Evolutionary conservation across 2,329 filamentous ascomycete species (phyloP), one percentile per base, ranked within the genome.

Genomic region (Alternaria longipes): DNA sequence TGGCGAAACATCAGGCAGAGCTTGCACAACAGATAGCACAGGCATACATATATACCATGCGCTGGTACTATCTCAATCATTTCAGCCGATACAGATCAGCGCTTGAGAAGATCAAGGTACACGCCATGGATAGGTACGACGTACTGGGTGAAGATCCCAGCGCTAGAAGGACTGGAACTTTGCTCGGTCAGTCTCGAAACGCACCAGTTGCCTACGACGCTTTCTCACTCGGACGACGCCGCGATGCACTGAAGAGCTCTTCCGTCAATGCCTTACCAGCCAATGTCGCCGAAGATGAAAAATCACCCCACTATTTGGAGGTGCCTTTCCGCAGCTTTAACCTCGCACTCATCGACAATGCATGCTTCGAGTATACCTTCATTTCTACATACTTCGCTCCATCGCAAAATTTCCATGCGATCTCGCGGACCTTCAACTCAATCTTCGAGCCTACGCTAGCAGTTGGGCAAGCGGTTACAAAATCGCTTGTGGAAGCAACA

Each of bases 31-130:
- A 99, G 78, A 97, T 99, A 66, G 89, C 89, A 8, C 91, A 93
- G 76, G 95, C 96, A 4, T 99, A 99, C 74, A 90, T 96, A 82
- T 97, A 97, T 77, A 99, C 96, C 0, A 99, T 99, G 93, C 89
- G 93, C 54, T 99, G 95, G 95, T 99, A 99, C 75, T 98, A 98
- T 76, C 81, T 91, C 54, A 95, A 91, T 67, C 92, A 97, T 77
- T 99, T 99, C 75, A 89, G 87, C 4, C 89, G 94, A 34, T 99
- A 99, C 78, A 89, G 91, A 65, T 89, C 90, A 69, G 90, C 95
- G 0, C 84, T 99, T 6, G 90, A 91, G 56, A 96, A 93, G 77
- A 85, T 99, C 62, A 94, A 91, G 73, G 79, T 98, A 3, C 93
- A 97, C 73, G 79, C 85, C 5, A 84, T 97, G 60, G 94, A 97